A percentile compares a stretch with the other conserved stretches of the same genome.
Conservation (phyloP, 116 monocot genomes). For the Dioscorea cayenensis region DNA sequence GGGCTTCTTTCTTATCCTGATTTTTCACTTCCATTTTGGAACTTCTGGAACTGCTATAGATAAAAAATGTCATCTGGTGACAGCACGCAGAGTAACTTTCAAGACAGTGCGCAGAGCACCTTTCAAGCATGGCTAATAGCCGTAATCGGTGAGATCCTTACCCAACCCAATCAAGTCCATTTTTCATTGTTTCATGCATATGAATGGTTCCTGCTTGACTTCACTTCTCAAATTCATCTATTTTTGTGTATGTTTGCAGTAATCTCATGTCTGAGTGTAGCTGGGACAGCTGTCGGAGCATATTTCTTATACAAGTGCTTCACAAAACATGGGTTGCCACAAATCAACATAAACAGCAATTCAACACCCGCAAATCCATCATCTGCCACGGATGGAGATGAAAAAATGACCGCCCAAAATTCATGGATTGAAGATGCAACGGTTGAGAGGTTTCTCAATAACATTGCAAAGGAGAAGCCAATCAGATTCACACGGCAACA, state of each 20-base stretch:
- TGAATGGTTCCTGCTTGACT: not conserved
- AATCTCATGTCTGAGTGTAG: not conserved
- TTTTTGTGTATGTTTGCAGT: not conserved
- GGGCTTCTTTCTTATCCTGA: too few species aligned
- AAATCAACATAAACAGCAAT: too few species aligned
- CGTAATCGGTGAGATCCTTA: not conserved
- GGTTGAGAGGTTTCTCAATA: constrained; percentile 15
- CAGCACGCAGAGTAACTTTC: too few species aligned
- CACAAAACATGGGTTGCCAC: not conserved
- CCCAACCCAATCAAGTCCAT: too few species aligned
- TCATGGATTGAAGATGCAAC: constrained; percentile 4
- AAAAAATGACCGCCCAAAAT: too few species aligned
- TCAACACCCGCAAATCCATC: too few species aligned
- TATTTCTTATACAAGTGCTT: not conserved
- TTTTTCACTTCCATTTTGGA: not conserved
- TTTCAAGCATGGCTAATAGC: not conserved
- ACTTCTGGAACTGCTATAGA: not conserved
- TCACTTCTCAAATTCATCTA: not conserved
- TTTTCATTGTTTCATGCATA: not conserved
- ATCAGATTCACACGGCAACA: constrained; percentile 12
- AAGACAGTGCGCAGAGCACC: too few species aligned
- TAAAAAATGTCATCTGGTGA: not conserved
- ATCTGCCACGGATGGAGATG: not conserved
- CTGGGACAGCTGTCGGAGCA: not conserved
- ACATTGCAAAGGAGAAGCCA: constrained; percentile 10